These are phyloP conservation scores for Plasmodium sp. DNA, from an alignment of 169 alveolate genomes.

Conservation along the genomic window DNA sequence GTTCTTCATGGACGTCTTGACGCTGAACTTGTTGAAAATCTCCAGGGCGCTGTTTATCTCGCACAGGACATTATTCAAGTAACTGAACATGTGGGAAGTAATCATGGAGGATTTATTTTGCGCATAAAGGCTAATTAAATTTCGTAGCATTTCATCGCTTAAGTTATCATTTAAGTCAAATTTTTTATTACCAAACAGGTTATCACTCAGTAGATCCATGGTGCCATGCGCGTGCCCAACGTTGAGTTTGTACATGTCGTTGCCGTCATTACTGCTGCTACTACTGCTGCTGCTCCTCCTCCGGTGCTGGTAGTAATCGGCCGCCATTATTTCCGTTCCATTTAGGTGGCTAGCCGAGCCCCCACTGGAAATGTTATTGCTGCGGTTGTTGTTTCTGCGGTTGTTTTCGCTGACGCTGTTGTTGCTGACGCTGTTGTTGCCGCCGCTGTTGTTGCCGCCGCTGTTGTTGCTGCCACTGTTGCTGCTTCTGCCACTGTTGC, in stretches of 20 bases:
- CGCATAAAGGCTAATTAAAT: constrained; percentile 57
- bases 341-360: not conserved
- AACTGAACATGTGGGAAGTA: constrained; percentile 63
- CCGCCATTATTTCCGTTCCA: not conserved
- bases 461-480: not conserved
- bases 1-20: constrained; percentile 27
- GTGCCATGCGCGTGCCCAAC: not conserved
- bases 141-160: constrained; percentile 72
- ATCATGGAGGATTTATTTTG: constrained; percentile 69
- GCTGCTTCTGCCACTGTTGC: too few species aligned
- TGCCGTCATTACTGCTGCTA: not conserved
- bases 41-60: constrained; percentile 69
- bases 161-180: constrained; percentile 22
- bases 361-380: not conserved
- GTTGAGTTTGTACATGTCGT: not conserved
- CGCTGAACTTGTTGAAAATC: constrained; percentile 48
- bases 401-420: not conserved
- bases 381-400: not conserved
- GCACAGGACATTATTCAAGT: constrained; percentile 55
- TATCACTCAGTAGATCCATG: not conserved
- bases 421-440: not conserved
- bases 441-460: not conserved
- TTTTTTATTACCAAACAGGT: not conserved
- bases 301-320: not conserved
- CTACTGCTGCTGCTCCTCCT: not conserved